Conservation (phyloP, 768 basidiomycete species). For the Xerocomellus chrysenteron region DNA sequence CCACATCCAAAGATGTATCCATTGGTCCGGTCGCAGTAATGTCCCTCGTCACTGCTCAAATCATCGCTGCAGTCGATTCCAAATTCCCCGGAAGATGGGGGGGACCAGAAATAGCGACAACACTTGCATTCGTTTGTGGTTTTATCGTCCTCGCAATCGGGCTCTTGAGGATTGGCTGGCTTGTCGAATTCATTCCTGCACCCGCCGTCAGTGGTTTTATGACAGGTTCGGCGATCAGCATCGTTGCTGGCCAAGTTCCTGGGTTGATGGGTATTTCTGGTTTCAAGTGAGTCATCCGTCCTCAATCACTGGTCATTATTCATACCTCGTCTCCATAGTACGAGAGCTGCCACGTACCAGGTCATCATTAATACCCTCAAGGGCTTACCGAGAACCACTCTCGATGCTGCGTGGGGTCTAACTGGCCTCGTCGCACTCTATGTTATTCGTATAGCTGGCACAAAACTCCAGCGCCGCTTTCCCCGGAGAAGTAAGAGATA, state of each 20-base stretch:
- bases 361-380: slow-evolving; percentile 95
- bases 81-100: slow-evolving; percentile 57
- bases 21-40: slow-evolving; percentile 99
- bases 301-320: neutral
- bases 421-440: slow-evolving; percentile 72
- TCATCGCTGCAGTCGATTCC: slow-evolving; percentile 65
- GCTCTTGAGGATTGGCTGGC: slow-evolving; percentile 85
- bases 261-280: slow-evolving; percentile 84
- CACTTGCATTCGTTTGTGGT: slow-evolving; percentile 82
- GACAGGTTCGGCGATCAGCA: slow-evolving; percentile 97
- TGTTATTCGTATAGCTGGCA: slow-evolving; percentile 58
- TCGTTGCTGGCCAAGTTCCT: slow-evolving; percentile 85
- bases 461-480: slow-evolving; percentile 50
- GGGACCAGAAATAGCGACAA: slow-evolving; percentile 76
- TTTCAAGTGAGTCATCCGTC: slow-evolving; percentile 63
- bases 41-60: slow-evolving; percentile 83
- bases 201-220: slow-evolving; percentile 89
- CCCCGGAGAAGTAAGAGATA: slow-evolving; percentile 55
- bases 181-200: slow-evolving; percentile 91
- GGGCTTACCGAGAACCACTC: slow-evolving; percentile 62
- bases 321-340: slow-evolving; percentile 44
- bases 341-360: slow-evolving; percentile 77
- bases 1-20: slow-evolving; percentile 98
- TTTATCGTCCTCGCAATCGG: slow-evolving; percentile 92
- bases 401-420: slow-evolving; percentile 91